Conservation (phyloP, 2,329 filamentous ascomycete genomes). For the Hypoxylon sp. region DNA sequence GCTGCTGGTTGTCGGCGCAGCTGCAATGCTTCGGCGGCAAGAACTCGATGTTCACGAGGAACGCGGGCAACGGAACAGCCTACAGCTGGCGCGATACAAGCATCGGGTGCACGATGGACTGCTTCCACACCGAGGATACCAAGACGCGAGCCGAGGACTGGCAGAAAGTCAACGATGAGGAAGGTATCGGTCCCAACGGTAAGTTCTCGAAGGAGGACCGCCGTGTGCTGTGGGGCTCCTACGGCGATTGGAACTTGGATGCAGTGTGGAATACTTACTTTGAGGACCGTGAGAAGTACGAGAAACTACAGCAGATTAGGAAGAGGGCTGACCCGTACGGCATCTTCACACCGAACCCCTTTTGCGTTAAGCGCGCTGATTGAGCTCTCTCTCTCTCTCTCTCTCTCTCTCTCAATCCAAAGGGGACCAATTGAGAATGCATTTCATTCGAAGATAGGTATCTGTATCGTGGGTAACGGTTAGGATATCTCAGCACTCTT, state of each 20-base stretch:
- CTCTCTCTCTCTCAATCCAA: constrained; percentile 29
- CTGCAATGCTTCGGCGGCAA: constrained; percentile 63
- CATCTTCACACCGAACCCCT: constrained; percentile 52
- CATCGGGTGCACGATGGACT: constrained; percentile 59
- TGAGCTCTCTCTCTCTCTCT: constrained; percentile 38
- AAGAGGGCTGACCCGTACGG: constrained; percentile 52
- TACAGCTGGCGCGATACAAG: constrained; percentile 65
- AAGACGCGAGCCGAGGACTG: constrained; percentile 58
- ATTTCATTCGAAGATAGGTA: not conserved
- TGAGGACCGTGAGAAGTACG: constrained; percentile 57
- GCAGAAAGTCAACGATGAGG: constrained; percentile 60
- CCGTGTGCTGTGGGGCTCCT: constrained; percentile 60
- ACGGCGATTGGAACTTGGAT: constrained; percentile 57
- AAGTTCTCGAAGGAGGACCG: constrained; percentile 58
- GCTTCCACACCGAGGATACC: constrained; percentile 58
- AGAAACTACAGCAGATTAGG: constrained; percentile 55
- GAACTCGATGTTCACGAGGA: constrained; percentile 59
- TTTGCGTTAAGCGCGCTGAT: constrained; percentile 51
- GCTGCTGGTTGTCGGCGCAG: constrained; percentile 62
- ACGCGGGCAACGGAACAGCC: constrained; percentile 62
- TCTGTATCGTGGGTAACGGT: not conserved
- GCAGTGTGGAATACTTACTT: constrained; percentile 57
- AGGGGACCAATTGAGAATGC: not conserved
- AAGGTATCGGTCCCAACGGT: constrained; percentile 52
- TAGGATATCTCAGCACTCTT: not conserved